Evolutionary conservation across 306 rosid species (phyloP), one percentile per base, ranked within the genome.

Genomic region (Rubus idaeus): DNA sequence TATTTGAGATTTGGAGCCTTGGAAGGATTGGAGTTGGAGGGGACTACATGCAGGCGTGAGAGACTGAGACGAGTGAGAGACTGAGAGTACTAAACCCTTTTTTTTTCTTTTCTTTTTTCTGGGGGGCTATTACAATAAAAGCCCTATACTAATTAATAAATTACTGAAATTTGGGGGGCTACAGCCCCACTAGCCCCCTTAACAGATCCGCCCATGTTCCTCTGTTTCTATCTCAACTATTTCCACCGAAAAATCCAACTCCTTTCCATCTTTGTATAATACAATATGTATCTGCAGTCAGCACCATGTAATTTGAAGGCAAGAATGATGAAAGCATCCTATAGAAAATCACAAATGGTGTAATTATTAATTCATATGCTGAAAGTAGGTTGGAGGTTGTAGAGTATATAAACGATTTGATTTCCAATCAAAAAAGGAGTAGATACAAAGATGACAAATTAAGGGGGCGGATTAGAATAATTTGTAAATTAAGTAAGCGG

Each of bases 391-490:
- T 62, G 9, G 41, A 30, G 35, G 35, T 30, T 30, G 35, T 30
- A 30, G 1, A 30, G 35, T 30, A 30, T 30, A 30, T 30, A 30
- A 30, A 30, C 35, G 35, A 30, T 30, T 10, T 60, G 7, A 45
- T 42, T 30, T 4, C 13, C 44, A 71, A 71, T 7, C 63, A 42
- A 71, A 14, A 47, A 78, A 60, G 62, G 20, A 53, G 75, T 12
- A 39, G 5, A 81, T n/a, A 57, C n/a, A 58, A 30, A 58, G 50
- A 69, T 73, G 64, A 69, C 20, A 63, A 52, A 65, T 42, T 23
- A 75, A 82, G 6, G 40, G 14, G 37, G 17, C 2, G 11, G 26
- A 58, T 39, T 73, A 46, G 18, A 40, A 42, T 23, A 39, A 50
- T 42, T 41, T 41, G 65, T 21, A 9, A 57, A 30, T 30, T 30